phyloP scores from a whole-genome alignment of 2,329 filamentous ascomycete species.

The Cladophialophora yegresii region DNA sequence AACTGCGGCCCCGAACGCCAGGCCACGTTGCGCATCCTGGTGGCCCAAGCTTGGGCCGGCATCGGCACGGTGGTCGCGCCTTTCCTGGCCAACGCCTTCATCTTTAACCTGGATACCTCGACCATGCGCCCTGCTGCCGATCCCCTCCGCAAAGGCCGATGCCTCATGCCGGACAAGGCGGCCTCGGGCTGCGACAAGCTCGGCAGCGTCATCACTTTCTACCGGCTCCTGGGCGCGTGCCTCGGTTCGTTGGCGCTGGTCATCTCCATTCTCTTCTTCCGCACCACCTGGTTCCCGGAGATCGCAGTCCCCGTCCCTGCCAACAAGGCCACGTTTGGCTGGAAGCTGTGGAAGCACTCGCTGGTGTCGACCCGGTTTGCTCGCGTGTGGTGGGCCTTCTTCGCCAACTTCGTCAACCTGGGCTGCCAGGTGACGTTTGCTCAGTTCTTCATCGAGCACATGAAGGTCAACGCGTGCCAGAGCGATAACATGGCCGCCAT shows the following conservation, averaged over 20 bases:
- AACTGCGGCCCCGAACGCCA: slow-evolving; percentile 75
- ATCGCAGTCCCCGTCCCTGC: slow-evolving; percentile 64
- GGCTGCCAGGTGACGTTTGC: slow-evolving; percentile 65
- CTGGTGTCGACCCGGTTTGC: slow-evolving; percentile 60
- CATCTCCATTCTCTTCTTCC: slow-evolving; percentile 52
- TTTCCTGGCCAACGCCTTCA: slow-evolving; percentile 63
- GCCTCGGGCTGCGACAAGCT: slow-evolving; percentile 50
- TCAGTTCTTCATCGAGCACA: slow-evolving; percentile 73
- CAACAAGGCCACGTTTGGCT: slow-evolving; percentile 56
- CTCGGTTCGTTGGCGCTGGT: slow-evolving; percentile 65
- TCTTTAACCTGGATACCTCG: slow-evolving; percentile 57
- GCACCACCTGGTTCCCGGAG: slow-evolving; percentile 68
- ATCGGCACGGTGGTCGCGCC: slow-evolving; percentile 74
- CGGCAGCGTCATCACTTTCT: slow-evolving; percentile 73
- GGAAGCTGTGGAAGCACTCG: slow-evolving; percentile 35
- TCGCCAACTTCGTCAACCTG: slow-evolving; percentile 78
- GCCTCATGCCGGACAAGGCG: slow-evolving; percentile 44
- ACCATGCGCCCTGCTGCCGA: slow-evolving; percentile 19
- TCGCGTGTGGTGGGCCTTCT: slow-evolving; percentile 72
- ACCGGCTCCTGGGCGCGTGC: slow-evolving; percentile 72
- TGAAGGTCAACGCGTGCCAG: slow-evolving; percentile 60
- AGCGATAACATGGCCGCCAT: slow-evolving; percentile 61
- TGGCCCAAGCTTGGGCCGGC: slow-evolving; percentile 75
- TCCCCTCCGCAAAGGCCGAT: slow-evolving; percentile 27
- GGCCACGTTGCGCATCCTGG: slow-evolving; percentile 74